Percentiles rank a stretch among this genome's conserved stretches.
Conservation (phyloP, 495 filamentous ascomycete genomes). For the Talaromyces nanjingensis region DNA sequence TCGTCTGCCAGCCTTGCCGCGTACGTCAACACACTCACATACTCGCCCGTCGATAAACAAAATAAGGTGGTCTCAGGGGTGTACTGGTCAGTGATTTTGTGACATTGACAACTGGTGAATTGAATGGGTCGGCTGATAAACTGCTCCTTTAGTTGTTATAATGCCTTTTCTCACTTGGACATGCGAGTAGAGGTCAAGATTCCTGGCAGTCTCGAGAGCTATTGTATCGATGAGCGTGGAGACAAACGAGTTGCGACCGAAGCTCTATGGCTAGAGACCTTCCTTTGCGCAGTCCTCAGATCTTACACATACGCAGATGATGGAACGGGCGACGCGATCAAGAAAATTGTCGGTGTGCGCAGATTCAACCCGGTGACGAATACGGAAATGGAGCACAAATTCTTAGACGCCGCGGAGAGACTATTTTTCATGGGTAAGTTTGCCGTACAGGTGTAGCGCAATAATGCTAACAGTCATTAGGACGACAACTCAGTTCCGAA, state of each 20-base stretch:
- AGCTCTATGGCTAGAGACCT: constrained; percentile 93
- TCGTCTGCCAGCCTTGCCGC: constrained; percentile 94
- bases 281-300: constrained; percentile 85
- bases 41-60: constrained; percentile 76
- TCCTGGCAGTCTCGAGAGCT: constrained; percentile 88
- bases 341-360: constrained; percentile 87
- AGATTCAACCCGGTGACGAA: constrained; percentile 96
- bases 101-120: background rate
- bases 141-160: constrained; percentile 69
- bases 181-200: constrained; percentile 98
- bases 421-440: constrained; percentile 83
- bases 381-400: constrained; percentile 94
- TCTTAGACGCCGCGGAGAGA: constrained; percentile 89
- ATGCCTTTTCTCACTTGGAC: constrained; percentile 96
- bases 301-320: constrained; percentile 96
- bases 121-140: background rate
- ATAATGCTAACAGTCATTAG: constrained; percentile 30
- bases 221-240: constrained; percentile 93
- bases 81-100: constrained; percentile 63
- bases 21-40: constrained; percentile 96
- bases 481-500: constrained; percentile 93
- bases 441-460: background rate
- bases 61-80: constrained; percentile 88
- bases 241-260: constrained; percentile 89
- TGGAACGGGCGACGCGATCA: constrained; percentile 82